Conservation (phyloP, 306 rosid genomes). For the Vigna reflexopilosa region DNA sequence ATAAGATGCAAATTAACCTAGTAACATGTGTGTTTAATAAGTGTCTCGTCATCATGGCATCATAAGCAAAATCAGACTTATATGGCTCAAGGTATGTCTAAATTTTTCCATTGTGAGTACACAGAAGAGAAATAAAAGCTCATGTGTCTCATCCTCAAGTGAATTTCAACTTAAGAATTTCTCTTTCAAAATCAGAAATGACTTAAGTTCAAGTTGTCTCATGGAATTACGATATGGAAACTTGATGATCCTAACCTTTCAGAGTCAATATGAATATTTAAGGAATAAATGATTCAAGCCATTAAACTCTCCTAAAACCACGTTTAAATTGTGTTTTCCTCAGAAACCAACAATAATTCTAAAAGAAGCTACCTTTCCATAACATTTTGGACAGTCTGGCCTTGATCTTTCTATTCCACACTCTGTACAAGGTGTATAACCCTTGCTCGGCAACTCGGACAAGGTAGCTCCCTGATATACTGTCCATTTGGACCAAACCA, state of each 20-base stretch:
- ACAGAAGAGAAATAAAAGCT: conserved; percentile 3
- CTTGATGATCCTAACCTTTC: conserved; percentile 20
- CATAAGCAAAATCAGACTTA: neutral
- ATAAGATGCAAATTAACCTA: neutral
- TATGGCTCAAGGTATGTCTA: neutral
- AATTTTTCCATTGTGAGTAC: neutral
- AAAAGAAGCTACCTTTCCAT: conserved; percentile 71
- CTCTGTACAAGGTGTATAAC: conserved; percentile 88
- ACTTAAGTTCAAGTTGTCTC: conserved; percentile 6
- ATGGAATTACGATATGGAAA: neutral
- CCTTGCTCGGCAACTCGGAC: conserved; percentile 98
- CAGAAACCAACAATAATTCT: neutral
- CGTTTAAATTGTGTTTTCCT: neutral
- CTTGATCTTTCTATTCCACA: conserved; percentile 94
- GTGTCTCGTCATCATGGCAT: conserved; percentile 9
- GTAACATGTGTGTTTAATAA: neutral
- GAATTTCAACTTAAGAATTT: neutral
- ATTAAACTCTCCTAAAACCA: conserved; percentile 17
- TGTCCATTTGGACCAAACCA: conserved; percentile 96
- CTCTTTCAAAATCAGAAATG: conserved; percentile 13
- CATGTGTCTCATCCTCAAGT: no score
- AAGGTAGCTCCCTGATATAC: conserved; percentile 91
- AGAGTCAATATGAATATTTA: conserved; percentile 11
- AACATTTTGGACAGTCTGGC: conserved; percentile 79
- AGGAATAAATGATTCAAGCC: conserved; percentile 7